These are phyloP conservation scores for Cordyceps farinosa DNA, from an alignment of 2,329 filamentous ascomycete species.

Conservation along the genomic window DNA sequence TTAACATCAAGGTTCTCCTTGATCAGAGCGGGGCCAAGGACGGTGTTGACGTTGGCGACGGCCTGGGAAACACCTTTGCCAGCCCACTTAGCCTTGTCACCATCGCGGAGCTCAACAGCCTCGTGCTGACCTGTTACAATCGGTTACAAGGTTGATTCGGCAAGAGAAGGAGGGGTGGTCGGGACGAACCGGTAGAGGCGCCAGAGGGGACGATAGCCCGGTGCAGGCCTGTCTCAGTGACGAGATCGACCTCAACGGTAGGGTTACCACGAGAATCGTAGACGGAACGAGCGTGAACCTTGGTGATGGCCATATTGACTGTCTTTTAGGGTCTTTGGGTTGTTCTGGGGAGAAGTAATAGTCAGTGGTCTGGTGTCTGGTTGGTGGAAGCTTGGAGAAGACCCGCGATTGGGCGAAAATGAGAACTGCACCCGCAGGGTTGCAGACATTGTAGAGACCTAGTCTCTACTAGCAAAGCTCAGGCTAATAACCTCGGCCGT, in stretches of 20 bases:
- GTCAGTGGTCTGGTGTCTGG: constrained; percentile 2
- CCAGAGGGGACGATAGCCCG: constrained; percentile 96
- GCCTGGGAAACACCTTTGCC: constrained; percentile 88
- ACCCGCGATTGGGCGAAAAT: background rate
- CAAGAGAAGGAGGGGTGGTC: constrained; percentile 24
- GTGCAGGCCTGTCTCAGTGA: constrained; percentile 94
- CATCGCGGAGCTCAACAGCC: constrained; percentile 86
- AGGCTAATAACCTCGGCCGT: background rate
- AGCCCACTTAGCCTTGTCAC: constrained; percentile 80
- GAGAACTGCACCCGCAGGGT: background rate
- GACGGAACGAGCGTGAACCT: constrained; percentile 89
- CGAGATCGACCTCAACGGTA: constrained; percentile 95
- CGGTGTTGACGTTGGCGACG: constrained; percentile 78
- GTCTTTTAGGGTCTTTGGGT: constrained; percentile 1
- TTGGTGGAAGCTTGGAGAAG: background rate
- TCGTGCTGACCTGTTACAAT: constrained; percentile 70
- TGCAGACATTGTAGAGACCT: background rate
- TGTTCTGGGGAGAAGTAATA: background rate
- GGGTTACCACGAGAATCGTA: constrained; percentile 99
- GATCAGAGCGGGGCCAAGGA: constrained; percentile 77
- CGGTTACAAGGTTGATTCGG: constrained; percentile 29
- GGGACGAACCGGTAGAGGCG: constrained; percentile 78
- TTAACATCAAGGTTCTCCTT: constrained; percentile 80
- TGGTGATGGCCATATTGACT: constrained; percentile 79
- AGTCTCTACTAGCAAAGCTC: background rate